Evolutionary conservation across 371 early-diverging fungal genomes (phyloP), one percentile per base, ranked within the genome.

Genomic region (Cokeromyces recurvatus): DNA sequence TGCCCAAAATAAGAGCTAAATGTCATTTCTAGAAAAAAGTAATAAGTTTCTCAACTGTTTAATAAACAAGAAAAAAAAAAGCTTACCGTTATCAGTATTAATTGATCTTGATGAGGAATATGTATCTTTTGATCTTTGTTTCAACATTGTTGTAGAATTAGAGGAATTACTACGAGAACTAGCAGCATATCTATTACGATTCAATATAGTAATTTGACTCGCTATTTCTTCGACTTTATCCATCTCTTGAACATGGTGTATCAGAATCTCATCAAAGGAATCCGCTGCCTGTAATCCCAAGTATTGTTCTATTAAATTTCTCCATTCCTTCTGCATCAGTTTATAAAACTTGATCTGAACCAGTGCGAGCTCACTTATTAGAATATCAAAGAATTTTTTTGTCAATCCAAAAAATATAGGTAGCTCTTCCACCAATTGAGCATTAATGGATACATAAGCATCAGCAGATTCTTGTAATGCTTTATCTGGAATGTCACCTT

Each of bases 391-490:
- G 59, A 84, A 87, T 41, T 75, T 65, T 0, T 63, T 62, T 0
- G 82, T 82, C 31, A 88, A 53, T 12, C 50, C 56, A 27, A 86
- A 64, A 43, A 90, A 86, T 32, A 60, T 62, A 2, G 92, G 92
- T 11, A 92, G 57, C 51, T 92, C 89, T 23, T 89, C 88, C 19
- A 82, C 62, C 8, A 92, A 69, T 42, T 92, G 88, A 5, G 77
- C 86, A 54, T 89, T 86, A 52, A 92, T 82, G 2, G 86, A 78
- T 0, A 59, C 59, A 58, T 85, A 92, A 0, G 81, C 84, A 24
- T 77, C 83, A 1, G 90, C 86, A 0, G 86, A 85, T 23, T 81
- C 85, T 40, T 79, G 77, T 21, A 89, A 60, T 23, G 77, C 63
- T 54, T 85, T 85, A 43, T 84, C 85, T 8, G 77, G 74, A 46